A percentile compares a stretch with the other conserved stretches of the same genome.
These are phyloP conservation scores for Mallotus japonicus DNA, from an alignment of 441 rosid species.

Conservation along the genomic window DNA sequence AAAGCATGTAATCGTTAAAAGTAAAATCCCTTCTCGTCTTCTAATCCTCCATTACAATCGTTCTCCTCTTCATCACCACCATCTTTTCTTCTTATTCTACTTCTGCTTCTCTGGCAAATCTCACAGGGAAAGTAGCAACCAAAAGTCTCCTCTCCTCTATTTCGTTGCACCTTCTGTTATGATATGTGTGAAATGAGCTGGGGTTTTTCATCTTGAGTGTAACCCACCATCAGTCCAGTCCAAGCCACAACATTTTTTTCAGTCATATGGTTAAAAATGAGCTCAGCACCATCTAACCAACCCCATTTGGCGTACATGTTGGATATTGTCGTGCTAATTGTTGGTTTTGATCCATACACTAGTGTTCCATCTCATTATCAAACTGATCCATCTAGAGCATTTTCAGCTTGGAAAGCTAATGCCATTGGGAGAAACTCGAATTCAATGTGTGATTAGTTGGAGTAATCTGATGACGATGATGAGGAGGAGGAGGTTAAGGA, in stretches of 20 bases:
- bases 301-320: conserved; percentile 52
- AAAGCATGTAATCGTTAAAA: too few species aligned
- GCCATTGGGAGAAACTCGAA: conserved; percentile 94
- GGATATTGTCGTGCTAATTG: conserved; percentile 63
- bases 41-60: too few species aligned
- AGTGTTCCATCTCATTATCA: conserved; percentile 72
- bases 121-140: too few species aligned
- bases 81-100: too few species aligned
- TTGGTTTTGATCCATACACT: conserved; percentile 82
- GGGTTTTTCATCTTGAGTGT: conserved; percentile 37
- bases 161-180: too few species aligned
- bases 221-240: conserved; percentile 70
- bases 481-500: neutral
- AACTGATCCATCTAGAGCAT: conserved; percentile 90
- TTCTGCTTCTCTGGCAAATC: too few species aligned
- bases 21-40: too few species aligned
- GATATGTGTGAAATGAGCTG: too few species aligned
- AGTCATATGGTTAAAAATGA: conserved; percentile 48
- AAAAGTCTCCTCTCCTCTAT: too few species aligned
- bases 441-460: conserved; percentile 56
- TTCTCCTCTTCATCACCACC: too few species aligned
- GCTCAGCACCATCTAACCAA: conserved; percentile 44
- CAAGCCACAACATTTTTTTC: conserved; percentile 47
- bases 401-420: conserved; percentile 96
- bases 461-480: conserved; percentile 19